Evolutionary conservation across 345 rosid species (phyloP).

Genomic region (Rhodomyrtus tomentosa): DNA sequence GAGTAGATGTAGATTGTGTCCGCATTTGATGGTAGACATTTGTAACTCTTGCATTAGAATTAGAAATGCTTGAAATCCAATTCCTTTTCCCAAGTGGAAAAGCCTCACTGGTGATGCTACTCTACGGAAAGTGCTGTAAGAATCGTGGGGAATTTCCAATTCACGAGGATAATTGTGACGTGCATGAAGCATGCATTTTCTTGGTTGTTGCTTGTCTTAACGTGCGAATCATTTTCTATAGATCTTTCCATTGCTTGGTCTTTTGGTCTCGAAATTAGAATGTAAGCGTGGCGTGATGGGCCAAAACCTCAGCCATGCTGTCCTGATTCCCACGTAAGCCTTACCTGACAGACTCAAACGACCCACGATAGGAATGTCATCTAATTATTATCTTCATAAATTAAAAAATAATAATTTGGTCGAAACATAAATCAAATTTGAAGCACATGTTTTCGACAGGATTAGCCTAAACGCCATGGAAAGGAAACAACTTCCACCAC

Average conservation of each 20-base stretch:
- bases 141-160: not conserved
- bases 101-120: not conserved
- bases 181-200: not conserved
- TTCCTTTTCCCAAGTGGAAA: not conserved
- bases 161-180: not conserved
- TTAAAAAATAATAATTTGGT: no score
- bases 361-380: not conserved
- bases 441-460: not conserved
- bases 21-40: not conserved
- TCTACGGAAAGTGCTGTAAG: not conserved
- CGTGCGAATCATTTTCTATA: not conserved
- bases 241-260: not conserved
- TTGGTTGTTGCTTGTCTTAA: not conserved
- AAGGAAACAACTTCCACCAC: not conserved
- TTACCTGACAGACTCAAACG: not conserved
- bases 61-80: not conserved
- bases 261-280: not conserved
- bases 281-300: not conserved
- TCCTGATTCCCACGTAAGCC: not conserved
- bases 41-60: not conserved
- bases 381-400: not conserved
- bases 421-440: not conserved
- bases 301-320: not conserved
- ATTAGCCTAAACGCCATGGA: not conserved
- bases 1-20: not conserved